phyloP scores from a whole-genome alignment of 2,329 filamentous ascomycete species.

The Paecilomyces fulvus region DNA sequence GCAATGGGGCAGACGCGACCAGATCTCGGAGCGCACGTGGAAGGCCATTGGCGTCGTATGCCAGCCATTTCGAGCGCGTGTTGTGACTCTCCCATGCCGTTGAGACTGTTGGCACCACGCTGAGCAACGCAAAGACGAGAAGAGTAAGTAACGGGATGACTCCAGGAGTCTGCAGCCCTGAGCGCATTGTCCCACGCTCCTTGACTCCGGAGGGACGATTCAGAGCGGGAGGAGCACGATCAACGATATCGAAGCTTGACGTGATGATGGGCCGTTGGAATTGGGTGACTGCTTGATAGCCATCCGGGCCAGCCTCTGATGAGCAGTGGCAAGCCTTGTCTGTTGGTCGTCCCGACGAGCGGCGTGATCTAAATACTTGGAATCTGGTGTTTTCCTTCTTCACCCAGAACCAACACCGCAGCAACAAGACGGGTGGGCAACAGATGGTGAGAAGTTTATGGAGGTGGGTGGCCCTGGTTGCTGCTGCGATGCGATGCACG shows the following conservation, averaged over 20 bases:
- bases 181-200: constrained; percentile 22
- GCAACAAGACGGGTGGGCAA: background rate
- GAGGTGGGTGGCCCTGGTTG: background rate
- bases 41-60: constrained; percentile 12
- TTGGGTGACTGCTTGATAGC: background rate
- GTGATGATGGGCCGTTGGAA: background rate
- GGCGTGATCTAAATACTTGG: background rate
- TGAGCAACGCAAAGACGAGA: constrained; percentile 25
- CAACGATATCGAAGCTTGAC: background rate
- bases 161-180: constrained; percentile 25
- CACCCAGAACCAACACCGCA: background rate
- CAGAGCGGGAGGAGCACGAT: background rate
- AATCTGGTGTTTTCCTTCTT: background rate
- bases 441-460: background rate
- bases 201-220: background rate
- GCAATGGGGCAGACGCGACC: background rate
- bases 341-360: background rate
- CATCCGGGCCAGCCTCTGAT: background rate
- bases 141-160: constrained; percentile 25
- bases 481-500: background rate
- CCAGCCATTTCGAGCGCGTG: constrained; percentile 14
- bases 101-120: constrained; percentile 24
- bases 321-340: background rate
- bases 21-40: constrained; percentile 16
- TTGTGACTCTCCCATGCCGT: constrained; percentile 20